phyloP scores from a whole-genome alignment of 805 yeast genomes.

The Barnettozyma siamensis region DNA sequence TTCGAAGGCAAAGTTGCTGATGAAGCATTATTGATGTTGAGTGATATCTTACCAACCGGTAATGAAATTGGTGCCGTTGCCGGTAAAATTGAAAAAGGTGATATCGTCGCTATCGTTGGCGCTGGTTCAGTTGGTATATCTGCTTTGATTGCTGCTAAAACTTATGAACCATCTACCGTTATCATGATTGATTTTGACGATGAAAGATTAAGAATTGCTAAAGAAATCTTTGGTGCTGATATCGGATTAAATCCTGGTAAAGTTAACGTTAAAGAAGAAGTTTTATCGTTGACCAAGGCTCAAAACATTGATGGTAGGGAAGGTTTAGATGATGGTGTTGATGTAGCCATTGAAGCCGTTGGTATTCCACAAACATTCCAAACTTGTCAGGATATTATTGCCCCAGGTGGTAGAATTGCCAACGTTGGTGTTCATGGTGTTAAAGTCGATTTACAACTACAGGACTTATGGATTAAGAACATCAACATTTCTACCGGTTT shows the following conservation, averaged over 20 bases:
- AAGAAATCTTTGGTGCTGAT: conserved; percentile 53
- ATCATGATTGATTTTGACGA: conserved; percentile 58
- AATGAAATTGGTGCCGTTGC: conserved; percentile 59
- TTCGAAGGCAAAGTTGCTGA: conserved; percentile 34
- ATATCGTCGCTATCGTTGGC: conserved; percentile 58
- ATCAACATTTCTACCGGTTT: conserved; percentile 41
- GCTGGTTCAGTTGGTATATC: conserved; percentile 65
- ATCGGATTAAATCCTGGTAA: conserved; percentile 48
- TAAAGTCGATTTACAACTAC: conserved; percentile 35
- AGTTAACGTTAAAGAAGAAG: conserved; percentile 35
- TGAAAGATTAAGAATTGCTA: conserved; percentile 50
- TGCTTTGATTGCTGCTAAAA: conserved; percentile 48
- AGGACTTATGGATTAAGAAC: conserved; percentile 42
- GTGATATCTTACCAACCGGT: conserved; percentile 64
- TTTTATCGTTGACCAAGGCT: conserved; percentile 27
- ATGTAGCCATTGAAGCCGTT: conserved; percentile 59
- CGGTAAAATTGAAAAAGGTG: conserved; percentile 48
- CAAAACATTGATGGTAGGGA: conserved; percentile 20
- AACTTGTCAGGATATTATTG: conserved; percentile 48
- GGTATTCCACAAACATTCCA: conserved; percentile 60
- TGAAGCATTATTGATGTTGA: conserved; percentile 52
- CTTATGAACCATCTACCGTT: conserved; percentile 47
- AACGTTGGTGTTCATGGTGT: conserved; percentile 55
- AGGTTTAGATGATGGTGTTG: conserved; percentile 42
- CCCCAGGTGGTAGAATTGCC: conserved; percentile 58